Base-by-base conservation (phyloP, 179 eudicot genomes). In the Spergularia azorica region DNA sequence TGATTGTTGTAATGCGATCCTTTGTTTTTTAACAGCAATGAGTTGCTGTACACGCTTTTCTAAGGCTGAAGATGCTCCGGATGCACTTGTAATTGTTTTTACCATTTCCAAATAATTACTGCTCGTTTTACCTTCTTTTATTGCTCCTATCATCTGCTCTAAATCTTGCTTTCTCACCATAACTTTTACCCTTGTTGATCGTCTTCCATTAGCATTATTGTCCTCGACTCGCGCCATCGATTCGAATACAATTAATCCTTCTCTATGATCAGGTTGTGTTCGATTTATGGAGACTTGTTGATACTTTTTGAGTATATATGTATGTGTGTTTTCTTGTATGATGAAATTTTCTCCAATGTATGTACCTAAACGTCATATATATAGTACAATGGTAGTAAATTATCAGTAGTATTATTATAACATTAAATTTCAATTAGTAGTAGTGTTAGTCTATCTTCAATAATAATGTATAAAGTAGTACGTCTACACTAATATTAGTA, bases 101-200 rank as follows among this genome's bases (percentile, higher is more conserved):
- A 73, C 58, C 56, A 72, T 66, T 38, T 79, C 77, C 38, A 79
- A 36, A 59, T 67, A 36, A 36, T 36, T 36, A 36, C 39, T 60
- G 6, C 43, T 68, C 1, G 10, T 41, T 51, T 64, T 64, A 39
- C 65, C 69, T 36, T 67, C 73, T 48, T 57, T 73, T 9, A 79
- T 59, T 7, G 77, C 77, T 79, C 61, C 73, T 58, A 79, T 26
- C 10, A 79, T 79, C 54, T 68, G 39, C 18, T 74, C 55, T 39
- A 79, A 74, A 66, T 79, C 82, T 17, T 79, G 75, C n/a, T 61
- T 79, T 43, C 54, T 74, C n/a, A 79, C 69, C 75, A 74, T 51
- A 52, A 79, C 43, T 74, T 79, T 79, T 54, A 79, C 73, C 72
- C 82, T 74, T 69, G 51, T 32, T 69, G 61, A 74, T 69, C 46